Percentiles rank a stretch among this genome's conserved stretches.
Evolutionary conservation across 345 rosid genomes (phyloP).

Genomic region (Streptanthus diversifolius): DNA sequence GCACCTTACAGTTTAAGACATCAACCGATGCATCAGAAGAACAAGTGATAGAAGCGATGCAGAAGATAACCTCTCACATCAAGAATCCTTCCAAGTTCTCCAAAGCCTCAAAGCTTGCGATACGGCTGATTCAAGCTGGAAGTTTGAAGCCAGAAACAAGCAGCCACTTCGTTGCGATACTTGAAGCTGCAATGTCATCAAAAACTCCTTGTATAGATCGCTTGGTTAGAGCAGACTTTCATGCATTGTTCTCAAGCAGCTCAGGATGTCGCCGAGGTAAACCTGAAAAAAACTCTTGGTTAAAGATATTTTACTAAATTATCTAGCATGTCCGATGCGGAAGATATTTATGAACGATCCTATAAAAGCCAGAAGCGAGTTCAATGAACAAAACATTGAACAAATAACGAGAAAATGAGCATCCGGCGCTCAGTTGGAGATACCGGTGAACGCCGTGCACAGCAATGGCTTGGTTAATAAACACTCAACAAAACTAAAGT

Average conservation of each 20-base stretch:
- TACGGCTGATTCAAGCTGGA: slow-evolving; percentile 84
- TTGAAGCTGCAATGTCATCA: slow-evolving; percentile 84
- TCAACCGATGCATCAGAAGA: slow-evolving; percentile 81
- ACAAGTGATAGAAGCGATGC: slow-evolving; percentile 88
- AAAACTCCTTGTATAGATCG: slow-evolving; percentile 73
- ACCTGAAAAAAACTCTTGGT: neutral
- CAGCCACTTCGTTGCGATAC: slow-evolving; percentile 63
- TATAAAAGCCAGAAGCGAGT: slow-evolving; percentile 65
- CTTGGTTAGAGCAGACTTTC: slow-evolving; percentile 61
- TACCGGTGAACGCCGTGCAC: slow-evolving; percentile 77
- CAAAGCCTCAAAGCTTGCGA: slow-evolving; percentile 89
- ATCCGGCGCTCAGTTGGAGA: slow-evolving; percentile 82
- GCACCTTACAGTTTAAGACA: slow-evolving; percentile 81
- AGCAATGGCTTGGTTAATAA: slow-evolving; percentile 88
- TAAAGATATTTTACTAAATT: neutral
- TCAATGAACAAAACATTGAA: too few species aligned
- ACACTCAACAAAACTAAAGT: slow-evolving; percentile 1
- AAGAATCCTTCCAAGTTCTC: slow-evolving; percentile 68
- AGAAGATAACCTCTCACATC: slow-evolving; percentile 85
- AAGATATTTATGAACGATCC: slow-evolving; percentile 18
- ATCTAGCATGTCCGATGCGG: neutral
- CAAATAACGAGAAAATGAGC: slow-evolving; percentile 89
- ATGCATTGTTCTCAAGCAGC: slow-evolving; percentile 75
- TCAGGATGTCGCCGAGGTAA: slow-evolving; percentile 78
- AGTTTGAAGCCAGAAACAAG: slow-evolving; percentile 83